phyloP scores from a whole-genome alignment of 805 yeast genomes.

The Myxozyma kluyveri region DNA sequence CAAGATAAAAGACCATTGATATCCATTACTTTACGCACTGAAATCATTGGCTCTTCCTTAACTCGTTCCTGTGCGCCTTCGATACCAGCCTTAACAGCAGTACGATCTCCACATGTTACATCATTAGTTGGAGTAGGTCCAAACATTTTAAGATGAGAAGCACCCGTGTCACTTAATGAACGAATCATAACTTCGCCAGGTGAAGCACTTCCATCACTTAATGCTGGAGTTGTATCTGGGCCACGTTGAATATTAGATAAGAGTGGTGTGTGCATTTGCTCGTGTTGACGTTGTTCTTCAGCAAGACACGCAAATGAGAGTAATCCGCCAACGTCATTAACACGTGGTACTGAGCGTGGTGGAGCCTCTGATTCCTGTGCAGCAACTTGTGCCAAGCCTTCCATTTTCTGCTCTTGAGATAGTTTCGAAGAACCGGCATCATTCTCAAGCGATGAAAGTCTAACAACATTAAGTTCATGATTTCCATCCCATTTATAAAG shows the following conservation, averaged over 20 bases:
- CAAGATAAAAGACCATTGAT: conserved; percentile 20
- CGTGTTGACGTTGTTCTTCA: conserved; percentile 7
- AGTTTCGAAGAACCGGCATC: not conserved
- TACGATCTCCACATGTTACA: not conserved
- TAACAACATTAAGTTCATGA: conserved; percentile 34
- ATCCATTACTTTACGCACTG: conserved; percentile 21
- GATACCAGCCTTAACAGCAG: not conserved
- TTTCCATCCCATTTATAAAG: conserved; percentile 44
- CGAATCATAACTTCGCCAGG: conserved; percentile 17
- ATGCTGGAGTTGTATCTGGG: conserved; percentile 11
- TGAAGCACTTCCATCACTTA: conserved; percentile 22
- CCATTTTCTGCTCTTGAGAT: not conserved
- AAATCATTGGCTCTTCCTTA: not conserved
- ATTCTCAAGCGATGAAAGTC: conserved; percentile 5
- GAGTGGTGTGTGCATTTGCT: not conserved
- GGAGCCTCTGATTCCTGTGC: not conserved
- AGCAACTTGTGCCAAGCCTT: not conserved
- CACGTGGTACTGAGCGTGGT: conserved; percentile 10
- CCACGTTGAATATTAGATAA: not conserved
- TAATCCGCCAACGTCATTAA: conserved; percentile 8
- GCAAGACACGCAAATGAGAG: conserved; percentile 9
- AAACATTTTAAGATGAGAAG: conserved; percentile 2
- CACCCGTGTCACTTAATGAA: conserved; percentile 4
- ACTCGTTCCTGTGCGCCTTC: not conserved
- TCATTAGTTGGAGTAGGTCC: conserved; percentile 1